Base-by-base conservation (phyloP, 768 basidiomycete genomes). In the Calvatia gigantea region DNA sequence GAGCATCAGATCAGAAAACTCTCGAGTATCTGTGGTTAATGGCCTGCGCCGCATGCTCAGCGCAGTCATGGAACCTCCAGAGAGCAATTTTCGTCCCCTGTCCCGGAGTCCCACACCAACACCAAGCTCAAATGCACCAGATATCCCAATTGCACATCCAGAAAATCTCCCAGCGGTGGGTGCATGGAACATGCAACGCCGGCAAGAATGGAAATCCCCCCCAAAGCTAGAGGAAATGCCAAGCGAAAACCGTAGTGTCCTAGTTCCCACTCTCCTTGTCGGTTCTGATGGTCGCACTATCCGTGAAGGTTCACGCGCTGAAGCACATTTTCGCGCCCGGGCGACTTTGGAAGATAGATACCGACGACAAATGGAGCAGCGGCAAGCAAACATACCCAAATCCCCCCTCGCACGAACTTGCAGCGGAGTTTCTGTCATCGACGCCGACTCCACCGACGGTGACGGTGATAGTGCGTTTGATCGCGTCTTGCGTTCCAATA, bases 251-350 rank as follows among this genome's bases (percentile, higher is more conserved):
- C 46, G n/a, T 32, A 33, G 25, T 15, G 41, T 47, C 14, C 46
- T 56, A 9, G 46, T 56, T 9, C 54, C 54, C 14, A 56, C 54
- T 11, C 47, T 56, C 4, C 46, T 56, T 15, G 14, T 56, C 9
- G 46, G 39, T 17, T 56, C 54, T 11, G 54, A 49, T 15, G 54
- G 54, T 12, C 28, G 32, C 32, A 56, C 54, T 6, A 56, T 56
- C 27, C 54, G 54, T 14, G 54, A 56, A 56, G 54, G 54, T 21
- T 49, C 54, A 21, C 54, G 54, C 21, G 54, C 54, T 5, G 45
- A 56, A 42, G 46, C 45, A 1, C 38, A 41, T 9, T 49, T 49
- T 12, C 52, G 52, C 21, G 52, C 42, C 4, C 52, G 45, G n/a
- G 52, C 52, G 2, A 19, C 42, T n/a, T 23, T 33, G 33, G 43